Base-by-base conservation (phyloP, 2,329 filamentous ascomycete genomes). In the Sclerotinia glacialis region DNA sequence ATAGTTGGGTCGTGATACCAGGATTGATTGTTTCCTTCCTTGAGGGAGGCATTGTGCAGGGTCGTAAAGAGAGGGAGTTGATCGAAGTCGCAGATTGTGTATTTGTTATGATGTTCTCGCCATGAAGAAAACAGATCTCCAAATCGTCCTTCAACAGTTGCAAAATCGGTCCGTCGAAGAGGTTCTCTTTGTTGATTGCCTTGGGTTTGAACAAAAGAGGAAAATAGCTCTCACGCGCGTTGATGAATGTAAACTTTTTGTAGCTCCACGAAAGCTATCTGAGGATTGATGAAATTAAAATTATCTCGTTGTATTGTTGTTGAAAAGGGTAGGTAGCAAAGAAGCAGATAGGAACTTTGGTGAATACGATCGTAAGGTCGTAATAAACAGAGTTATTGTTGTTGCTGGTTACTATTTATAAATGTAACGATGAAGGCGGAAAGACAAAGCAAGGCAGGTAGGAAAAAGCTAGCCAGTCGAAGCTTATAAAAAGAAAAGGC, bases 1-100 rank as follows among this genome's bases (percentile, higher is more conserved):
- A 82, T 67, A 89, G 74, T 69, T 77, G 76, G 61, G 62, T 72
- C 61, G 71, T 68, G 47, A 76, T 69, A 67, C 72, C 72, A 59
- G 70, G 70, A 60, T 74, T 73, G 50, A 71, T 67, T 8, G 58
- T 49, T 49, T 61, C 58, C 31, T 49, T 61, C 46, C 58, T 61
- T 21, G 58, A 61, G 26, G 73, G 71, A 54, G 76, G 71, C 76
- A 77, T 77, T 56, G 56, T 71, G 68, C 67, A 64, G 58, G 46
- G 42, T 66, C 40, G 63, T 66, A 55, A 56, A 70, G 67, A 40
- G 64, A 66, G 61, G 31, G 59, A 68, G 60, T 60, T 67, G 66
- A 65, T 67, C 67, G 42, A 68, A 49, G 69, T 59, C 64, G 54
- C 42, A 69, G 56, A 62, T 67, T 56, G 64, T 70, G 69, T 49